Conservation (phyloP, 805 yeast species). For the Lipomyces spencermartinsiae region DNA sequence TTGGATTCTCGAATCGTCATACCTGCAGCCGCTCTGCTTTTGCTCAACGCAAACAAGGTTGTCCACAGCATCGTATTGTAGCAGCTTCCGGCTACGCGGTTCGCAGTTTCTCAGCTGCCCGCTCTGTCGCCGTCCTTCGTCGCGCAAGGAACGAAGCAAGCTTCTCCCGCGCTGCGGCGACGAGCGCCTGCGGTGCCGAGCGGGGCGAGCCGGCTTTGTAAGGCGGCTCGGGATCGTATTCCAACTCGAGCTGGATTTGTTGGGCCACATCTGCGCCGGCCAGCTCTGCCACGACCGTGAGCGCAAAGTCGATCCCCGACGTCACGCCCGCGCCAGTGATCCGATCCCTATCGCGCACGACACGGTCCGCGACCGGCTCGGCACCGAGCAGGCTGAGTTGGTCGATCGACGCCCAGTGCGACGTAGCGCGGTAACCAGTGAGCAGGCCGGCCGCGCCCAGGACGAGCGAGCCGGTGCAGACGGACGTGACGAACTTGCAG, state of each 20-base stretch:
- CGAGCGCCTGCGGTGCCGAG: conserved; percentile 6
- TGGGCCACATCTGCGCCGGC: conserved; percentile 11
- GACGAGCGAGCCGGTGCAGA: conserved; percentile 19
- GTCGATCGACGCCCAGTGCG: conserved; percentile 16
- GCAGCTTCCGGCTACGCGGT: not conserved
- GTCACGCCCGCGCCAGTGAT: conserved; percentile 20
- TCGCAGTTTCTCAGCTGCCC: not conserved
- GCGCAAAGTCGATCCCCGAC: conserved; percentile 15
- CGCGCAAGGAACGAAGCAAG: not conserved
- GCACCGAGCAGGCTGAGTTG: conserved; percentile 20
- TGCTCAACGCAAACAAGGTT: not conserved
- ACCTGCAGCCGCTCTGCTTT: not conserved
- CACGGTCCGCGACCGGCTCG: conserved; percentile 12
- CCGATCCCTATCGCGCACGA: conserved; percentile 17
- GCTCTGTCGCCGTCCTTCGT: conserved; percentile 11
- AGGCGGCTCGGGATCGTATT: conserved; percentile 17
- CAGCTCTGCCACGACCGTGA: conserved; percentile 12
- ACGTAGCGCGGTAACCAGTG: conserved; percentile 11
- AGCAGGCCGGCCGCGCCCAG: conserved; percentile 18
- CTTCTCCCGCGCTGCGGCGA: conserved; percentile 1
- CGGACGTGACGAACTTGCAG: conserved; percentile 15
- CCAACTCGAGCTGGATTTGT: conserved; percentile 7
- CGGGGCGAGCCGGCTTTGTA: conserved; percentile 7
- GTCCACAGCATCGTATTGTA: not conserved
- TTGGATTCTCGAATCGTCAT: not conserved